Evolutionary conservation across 208 protist genomes (phyloP).

Genomic region (Lotmaria passim): DNA sequence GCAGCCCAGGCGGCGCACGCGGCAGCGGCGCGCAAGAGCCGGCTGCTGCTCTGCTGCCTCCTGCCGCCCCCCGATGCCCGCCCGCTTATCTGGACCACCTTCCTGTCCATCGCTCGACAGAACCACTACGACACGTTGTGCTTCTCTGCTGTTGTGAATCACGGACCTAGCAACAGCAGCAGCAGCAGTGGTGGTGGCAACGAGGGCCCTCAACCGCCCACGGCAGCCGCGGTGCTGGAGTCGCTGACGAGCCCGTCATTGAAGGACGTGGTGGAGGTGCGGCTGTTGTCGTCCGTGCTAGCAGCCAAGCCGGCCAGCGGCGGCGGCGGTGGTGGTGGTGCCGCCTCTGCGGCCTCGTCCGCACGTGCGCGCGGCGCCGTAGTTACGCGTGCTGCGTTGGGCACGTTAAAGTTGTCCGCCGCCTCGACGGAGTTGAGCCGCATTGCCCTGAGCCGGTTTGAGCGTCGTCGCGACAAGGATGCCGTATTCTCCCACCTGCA

Average conservation of each 20-base stretch:
- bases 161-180: background rate
- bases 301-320: background rate
- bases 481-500: conserved; percentile 49
- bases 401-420: conserved; percentile 7
- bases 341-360: background rate
- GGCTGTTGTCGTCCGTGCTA: conserved; percentile 1
- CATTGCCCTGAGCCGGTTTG: conserved; percentile 37
- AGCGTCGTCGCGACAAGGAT: conserved; percentile 47
- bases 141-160: conserved; percentile 9
- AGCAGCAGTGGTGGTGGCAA: background rate
- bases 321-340: too few relatives aligned
- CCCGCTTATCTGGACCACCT: conserved; percentile 44
- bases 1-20: background rate
- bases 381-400: conserved; percentile 13
- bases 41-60: conserved; percentile 40
- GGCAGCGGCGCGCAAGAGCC: conserved; percentile 22
- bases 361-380: conserved; percentile 15
- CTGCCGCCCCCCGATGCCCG: conserved; percentile 51
- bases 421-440: conserved; percentile 23
- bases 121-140: conserved; percentile 36
- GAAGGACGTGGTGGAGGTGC: conserved; percentile 38
- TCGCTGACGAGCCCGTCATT: conserved; percentile 21
- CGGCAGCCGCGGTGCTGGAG: conserved; percentile 13
- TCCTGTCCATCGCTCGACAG: conserved; percentile 39
- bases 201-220: background rate